A percentile compares a stretch with the other conserved stretches of the same genome.
These are phyloP conservation scores for Draba incana DNA, from an alignment of 345 rosid species.

Conservation along the genomic window DNA sequence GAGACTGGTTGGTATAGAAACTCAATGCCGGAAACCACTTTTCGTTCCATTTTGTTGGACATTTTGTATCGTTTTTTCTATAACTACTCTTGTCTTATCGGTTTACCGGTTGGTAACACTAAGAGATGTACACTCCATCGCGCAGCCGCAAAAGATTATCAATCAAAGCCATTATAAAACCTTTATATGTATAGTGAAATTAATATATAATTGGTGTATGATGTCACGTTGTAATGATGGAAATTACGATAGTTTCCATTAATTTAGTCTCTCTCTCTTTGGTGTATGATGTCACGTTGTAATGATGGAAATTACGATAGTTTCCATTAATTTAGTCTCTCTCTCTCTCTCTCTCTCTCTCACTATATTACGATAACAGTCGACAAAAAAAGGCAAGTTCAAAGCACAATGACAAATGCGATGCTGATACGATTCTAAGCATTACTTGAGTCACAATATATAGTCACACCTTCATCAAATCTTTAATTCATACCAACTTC, in stretches of 20 bases:
- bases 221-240: constrained; percentile 38
- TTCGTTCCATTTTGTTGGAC: neutral
- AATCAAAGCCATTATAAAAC: neutral
- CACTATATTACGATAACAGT: constrained; percentile 9
- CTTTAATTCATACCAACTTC: constrained; percentile 24
- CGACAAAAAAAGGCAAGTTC: constrained; percentile 25
- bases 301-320: constrained; percentile 31
- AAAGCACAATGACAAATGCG: constrained; percentile 28
- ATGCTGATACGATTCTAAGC: constrained; percentile 38
- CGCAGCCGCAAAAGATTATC: neutral
- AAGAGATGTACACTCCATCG: neutral
- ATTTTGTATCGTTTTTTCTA: neutral
- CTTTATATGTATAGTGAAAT: constrained; percentile 4
- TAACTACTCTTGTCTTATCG: neutral
- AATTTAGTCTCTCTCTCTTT: constrained; percentile 15
- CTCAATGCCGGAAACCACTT: neutral
- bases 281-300: constrained; percentile 29
- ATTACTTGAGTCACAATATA: constrained; percentile 33
- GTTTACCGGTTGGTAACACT: neutral
- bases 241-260: constrained; percentile 34
- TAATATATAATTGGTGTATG: constrained; percentile 9
- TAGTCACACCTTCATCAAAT: constrained; percentile 30
- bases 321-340: constrained; percentile 34
- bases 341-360: constrained; percentile 10
- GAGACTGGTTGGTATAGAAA: neutral